Base-by-base conservation (phyloP, 2,329 filamentous ascomycete species). In the Sclerotinia minor region DNA sequence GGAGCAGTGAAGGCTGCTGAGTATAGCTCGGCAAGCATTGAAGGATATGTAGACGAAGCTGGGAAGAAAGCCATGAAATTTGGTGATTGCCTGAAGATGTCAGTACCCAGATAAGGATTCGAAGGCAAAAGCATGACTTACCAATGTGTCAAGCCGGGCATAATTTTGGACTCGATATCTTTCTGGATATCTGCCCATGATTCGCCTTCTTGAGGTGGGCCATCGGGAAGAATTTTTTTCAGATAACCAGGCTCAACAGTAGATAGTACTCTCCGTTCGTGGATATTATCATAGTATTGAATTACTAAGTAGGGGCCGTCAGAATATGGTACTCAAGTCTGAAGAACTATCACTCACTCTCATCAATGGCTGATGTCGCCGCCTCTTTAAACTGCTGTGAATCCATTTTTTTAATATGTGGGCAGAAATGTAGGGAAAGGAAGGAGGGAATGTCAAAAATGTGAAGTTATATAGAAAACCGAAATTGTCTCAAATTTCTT, bases 21-120 rank as follows among this genome's bases (percentile, higher is more conserved):
- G 82, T 97, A 98, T 82, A 98, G 88, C 80, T 98, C 94, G 26
- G 92, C 94, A 15, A 98, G 84, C 78, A 97, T 94, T 38, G 89
- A 87, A 0, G 94, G 93, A 77, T 90, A 97, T 47, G 90, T 92
- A 65, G 89, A 88, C 32, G 87, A 88, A 61, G 92, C 92, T 1
- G 94, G 91, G 80, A 95, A 98, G 83, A 96, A 98, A 55, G 94
- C 94, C 87, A 97, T 92, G 83, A 97, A 98, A 76, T 94, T 93
- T 21, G 92, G 94, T 2, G 89, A 92, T 77, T 96, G 90, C 93
- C 83, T 84, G 57, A 19, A 6, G 29, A 19, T 58, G 52, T 72
- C 41, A 71, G 68, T 60, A 54, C 15, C 5, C 17, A 21, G 29
- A 11, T 35, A 41, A 6, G 24, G 19, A 55, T n/a, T 58, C 3